Percentiles rank a stretch among this genome's conserved stretches.
phyloP scores from a whole-genome alignment of 768 basidiomycete genomes.

The Pleurotus ostreatus region DNA sequence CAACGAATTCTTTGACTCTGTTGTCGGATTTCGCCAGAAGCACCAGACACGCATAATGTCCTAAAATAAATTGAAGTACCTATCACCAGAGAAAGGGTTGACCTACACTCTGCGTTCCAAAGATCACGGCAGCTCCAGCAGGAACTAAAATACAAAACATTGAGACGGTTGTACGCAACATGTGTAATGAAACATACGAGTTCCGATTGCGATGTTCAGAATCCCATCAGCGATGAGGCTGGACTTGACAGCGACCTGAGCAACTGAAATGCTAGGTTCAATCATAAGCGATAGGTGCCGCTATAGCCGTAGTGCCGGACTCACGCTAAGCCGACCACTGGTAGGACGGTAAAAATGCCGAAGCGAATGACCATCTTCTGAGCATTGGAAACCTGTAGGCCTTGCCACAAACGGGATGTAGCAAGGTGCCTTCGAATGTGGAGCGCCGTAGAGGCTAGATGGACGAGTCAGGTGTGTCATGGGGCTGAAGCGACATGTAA shows the following conservation, averaged over 20 bases:
- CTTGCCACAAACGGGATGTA: background rate
- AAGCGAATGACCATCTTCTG: conserved; percentile 3
- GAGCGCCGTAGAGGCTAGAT: background rate
- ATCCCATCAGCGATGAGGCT: background rate
- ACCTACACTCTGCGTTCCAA: conserved; percentile 1
- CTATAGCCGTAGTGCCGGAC: background rate
- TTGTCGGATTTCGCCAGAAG: background rate
- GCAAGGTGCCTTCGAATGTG: background rate
- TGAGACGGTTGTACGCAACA: background rate
- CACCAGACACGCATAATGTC: background rate
- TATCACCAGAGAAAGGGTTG: background rate
- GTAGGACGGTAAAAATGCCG: background rate
- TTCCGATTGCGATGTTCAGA: background rate
- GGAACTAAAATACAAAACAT: background rate
- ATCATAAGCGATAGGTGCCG: background rate
- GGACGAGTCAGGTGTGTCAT: background rate
- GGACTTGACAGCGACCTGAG: background rate
- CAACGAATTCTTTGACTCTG: too few relatives aligned
- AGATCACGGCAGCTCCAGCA: background rate
- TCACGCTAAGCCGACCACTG: background rate
- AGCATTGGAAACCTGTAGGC: background rate
- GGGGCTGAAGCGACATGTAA: background rate
- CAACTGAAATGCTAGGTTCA: background rate
- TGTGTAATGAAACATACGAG: background rate
- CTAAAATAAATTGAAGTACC: background rate